phyloP scores from a whole-genome alignment of 345 rosid genomes.

The Lumnitzera racemosa region DNA sequence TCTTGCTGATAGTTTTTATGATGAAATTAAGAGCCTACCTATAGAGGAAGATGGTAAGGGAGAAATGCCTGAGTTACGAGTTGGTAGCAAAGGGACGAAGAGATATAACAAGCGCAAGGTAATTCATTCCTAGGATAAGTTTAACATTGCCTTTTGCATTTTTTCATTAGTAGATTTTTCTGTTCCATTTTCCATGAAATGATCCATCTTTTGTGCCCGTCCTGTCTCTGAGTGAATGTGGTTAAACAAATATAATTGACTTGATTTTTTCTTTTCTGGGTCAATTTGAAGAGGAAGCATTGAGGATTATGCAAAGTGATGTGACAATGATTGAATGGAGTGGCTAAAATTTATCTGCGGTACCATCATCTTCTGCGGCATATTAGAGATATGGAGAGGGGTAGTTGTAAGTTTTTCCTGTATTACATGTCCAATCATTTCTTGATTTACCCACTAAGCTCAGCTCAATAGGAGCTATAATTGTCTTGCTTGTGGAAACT shows the following conservation, averaged over 20 bases:
- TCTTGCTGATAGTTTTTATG: conserved; percentile 59
- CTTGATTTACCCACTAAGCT: too few relatives aligned
- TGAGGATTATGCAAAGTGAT: background rate
- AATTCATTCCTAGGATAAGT: background rate
- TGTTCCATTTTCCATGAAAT: background rate
- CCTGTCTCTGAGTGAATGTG: too few relatives aligned
- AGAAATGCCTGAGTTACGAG: conserved; percentile 15
- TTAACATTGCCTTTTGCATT: background rate
- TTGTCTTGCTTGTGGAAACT: too few relatives aligned
- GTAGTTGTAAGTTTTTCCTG: too few relatives aligned
- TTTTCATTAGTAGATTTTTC: background rate
- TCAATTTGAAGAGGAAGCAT: conserved; percentile 16
- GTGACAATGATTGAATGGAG: too few relatives aligned
- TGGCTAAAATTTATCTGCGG: too few relatives aligned
- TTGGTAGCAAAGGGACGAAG: conserved; percentile 24
- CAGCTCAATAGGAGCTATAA: too few relatives aligned
- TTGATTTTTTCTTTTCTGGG: conserved; percentile 1
- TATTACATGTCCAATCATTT: too few relatives aligned
- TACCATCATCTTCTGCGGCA: too few relatives aligned
- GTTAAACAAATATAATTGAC: background rate
- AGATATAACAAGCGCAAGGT: conserved; percentile 69
- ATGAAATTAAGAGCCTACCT: conserved; percentile 60
- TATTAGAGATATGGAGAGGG: too few relatives aligned
- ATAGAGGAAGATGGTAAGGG: conserved; percentile 33
- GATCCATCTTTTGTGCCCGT: background rate